A percentile compares a stretch with the other conserved stretches of the same genome.
phyloP scores from a whole-genome alignment of 768 basidiomycete species.

The Lepiota brunneoincarnata region DNA sequence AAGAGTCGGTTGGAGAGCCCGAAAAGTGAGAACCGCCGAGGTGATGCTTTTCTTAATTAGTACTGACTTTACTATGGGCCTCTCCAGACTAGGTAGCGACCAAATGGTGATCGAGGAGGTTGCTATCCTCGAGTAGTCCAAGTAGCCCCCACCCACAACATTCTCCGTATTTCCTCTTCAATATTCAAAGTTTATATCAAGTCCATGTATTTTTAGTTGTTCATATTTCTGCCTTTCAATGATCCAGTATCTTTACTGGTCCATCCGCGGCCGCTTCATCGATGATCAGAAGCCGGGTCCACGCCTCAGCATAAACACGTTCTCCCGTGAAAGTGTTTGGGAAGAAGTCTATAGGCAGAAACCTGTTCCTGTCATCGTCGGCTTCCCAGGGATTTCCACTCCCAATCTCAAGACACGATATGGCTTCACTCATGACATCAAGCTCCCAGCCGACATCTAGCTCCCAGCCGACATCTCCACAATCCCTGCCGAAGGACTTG shows the following conservation, averaged over 20 bases:
- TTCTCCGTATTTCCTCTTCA: no score
- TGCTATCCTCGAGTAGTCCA: slow-evolving; percentile 2
- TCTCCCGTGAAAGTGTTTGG: no score
- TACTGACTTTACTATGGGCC: slow-evolving; percentile 4
- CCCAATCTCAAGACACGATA: not conserved
- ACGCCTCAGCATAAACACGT: no score
- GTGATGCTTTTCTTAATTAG: not conserved
- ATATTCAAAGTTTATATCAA: no score
- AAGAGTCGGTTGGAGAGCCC: not conserved
- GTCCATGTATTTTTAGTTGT: no score
- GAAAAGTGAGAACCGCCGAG: slow-evolving; percentile 1
- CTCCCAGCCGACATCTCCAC: no score
- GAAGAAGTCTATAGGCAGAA: no score
- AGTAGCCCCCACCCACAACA: not conserved
- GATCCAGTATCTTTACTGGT: no score
- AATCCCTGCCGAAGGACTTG: not conserved
- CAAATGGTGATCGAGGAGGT: slow-evolving; percentile 6
- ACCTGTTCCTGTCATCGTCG: not conserved
- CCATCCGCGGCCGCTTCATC: no score
- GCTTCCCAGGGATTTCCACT: slow-evolving; percentile 5
- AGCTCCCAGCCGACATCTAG: no score
- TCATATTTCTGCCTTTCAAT: no score
- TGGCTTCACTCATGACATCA: slow-evolving; percentile 1
- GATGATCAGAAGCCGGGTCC: no score
- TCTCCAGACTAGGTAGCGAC: slow-evolving; percentile 2